Base-by-base conservation (phyloP, 768 basidiomycete genomes). In the Kondoa subrosea region DNA sequence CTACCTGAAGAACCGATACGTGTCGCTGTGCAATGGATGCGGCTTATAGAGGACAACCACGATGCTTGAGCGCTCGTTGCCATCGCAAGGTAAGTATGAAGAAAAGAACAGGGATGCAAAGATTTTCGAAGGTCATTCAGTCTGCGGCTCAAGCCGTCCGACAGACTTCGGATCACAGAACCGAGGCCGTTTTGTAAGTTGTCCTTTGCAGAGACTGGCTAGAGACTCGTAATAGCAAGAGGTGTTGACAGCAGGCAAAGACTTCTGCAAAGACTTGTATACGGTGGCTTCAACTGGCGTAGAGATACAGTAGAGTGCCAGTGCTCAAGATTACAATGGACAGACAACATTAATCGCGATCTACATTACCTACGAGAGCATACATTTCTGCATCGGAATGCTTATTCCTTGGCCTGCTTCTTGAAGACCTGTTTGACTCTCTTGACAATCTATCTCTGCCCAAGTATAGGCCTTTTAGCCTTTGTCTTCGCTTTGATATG, bases 81-180 rank as follows among this genome's bases (percentile, higher is more conserved):
- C 58, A 60, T 26, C 58, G 27, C 58, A 60, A 60, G 58, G 58
- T 60, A 60, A 60, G 58, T 60, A 60, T 60, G 58, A 60, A 26
- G 12, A 60, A 60, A 25, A 1, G 1, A 60, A 60, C n/a, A n/a
- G n/a, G 1, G 27, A 1, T 0, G 58, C 25, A 31, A 60, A 8
- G 21, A 8, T 50, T 8, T 8, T 50, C 40, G 40, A 50, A 21
- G 21, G 8, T 50, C 21, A 50, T 50, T 50, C 40, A 50, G 12
- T 50, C 40, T 50, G 40, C 21, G n/a, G n/a, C n/a, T n/a, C n/a
- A n/a, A n/a, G n/a, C n/a, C n/a, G n/a, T n/a, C n/a, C n/a, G n/a
- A n/a, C n/a, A n/a, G n/a, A n/a, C n/a, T n/a, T n/a, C n/a, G n/a
- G n/a, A n/a, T n/a, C n/a, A n/a, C n/a, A n/a, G n/a, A n/a, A n/a